Conservation (phyloP, 2,329 filamentous ascomycete species). For the Pseudocercospora eumusae region DNA sequence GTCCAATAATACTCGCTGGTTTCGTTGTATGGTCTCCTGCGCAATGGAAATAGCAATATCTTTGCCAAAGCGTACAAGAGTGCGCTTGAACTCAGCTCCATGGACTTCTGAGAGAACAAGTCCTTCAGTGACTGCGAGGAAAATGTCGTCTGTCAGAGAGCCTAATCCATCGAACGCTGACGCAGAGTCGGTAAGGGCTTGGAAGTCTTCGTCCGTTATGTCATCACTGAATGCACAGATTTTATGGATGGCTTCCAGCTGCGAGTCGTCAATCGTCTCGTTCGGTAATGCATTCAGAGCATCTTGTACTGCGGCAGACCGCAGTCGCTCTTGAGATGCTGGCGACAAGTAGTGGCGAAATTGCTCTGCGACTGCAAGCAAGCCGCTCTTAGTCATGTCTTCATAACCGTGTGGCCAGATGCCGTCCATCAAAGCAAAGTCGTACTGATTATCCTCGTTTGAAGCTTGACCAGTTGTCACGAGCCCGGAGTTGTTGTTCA, state of each 20-base stretch:
- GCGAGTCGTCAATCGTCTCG: slow-evolving; percentile 57
- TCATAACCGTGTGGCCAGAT: slow-evolving; percentile 40
- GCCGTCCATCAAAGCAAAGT: slow-evolving; percentile 6
- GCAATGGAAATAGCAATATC: slow-evolving; percentile 73
- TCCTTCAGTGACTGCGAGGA: slow-evolving; percentile 54
- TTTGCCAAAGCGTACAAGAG: slow-evolving; percentile 73
- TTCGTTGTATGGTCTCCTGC: slow-evolving; percentile 73
- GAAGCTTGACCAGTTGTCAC: slow-evolving; percentile 12
- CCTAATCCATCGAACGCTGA: slow-evolving; percentile 64
- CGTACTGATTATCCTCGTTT: slow-evolving; percentile 1
- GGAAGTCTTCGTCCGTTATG: slow-evolving; percentile 78
- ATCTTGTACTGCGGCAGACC: slow-evolving; percentile 17
- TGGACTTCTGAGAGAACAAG: slow-evolving; percentile 45
- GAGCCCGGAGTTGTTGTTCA: slow-evolving; percentile 64
- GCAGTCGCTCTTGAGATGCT: slow-evolving; percentile 23
- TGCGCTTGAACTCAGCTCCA: slow-evolving; percentile 45
- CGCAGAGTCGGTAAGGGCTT: slow-evolving; percentile 67
- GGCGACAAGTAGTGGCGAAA: slow-evolving; percentile 23
- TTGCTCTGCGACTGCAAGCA: slow-evolving; percentile 28
- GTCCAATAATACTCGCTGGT: slow-evolving; percentile 75
- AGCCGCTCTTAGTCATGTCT: slow-evolving; percentile 30
- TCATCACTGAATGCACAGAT: slow-evolving; percentile 75
- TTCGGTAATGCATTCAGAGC: slow-evolving; percentile 20
- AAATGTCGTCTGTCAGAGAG: slow-evolving; percentile 52
- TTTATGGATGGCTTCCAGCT: slow-evolving; percentile 77